Evolutionary conservation across 2,329 filamentous ascomycete species (phyloP).

Genomic region (Eurotiales sp.): DNA sequence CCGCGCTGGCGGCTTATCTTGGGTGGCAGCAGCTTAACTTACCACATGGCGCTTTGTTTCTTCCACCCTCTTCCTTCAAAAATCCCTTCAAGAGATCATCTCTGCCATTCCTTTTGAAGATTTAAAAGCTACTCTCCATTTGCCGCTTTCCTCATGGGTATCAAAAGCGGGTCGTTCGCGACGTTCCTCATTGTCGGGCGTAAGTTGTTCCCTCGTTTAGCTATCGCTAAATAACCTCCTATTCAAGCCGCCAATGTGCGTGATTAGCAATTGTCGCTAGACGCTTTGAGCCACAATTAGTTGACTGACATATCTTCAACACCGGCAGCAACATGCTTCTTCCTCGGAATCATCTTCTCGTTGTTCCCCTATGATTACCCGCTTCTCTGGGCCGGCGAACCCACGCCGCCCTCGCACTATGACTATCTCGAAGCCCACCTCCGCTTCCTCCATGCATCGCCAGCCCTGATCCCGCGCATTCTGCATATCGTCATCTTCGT

Average conservation of each 20-base stretch:
- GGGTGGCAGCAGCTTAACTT: background rate
- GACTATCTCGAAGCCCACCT: conserved; percentile 85
- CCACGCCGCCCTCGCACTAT: conserved; percentile 60
- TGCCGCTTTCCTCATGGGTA: conserved; percentile 27
- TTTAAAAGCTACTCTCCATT: background rate
- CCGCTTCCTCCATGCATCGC: conserved; percentile 83
- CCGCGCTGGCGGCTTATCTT: background rate
- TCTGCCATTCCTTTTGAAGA: background rate
- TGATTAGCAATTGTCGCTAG: too few species aligned
- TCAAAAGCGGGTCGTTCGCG: conserved; percentile 66
- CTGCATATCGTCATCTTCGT: conserved; percentile 89
- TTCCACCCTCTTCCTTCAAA: background rate
- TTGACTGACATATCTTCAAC: background rate
- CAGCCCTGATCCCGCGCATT: conserved; percentile 86
- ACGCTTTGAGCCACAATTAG: too few species aligned
- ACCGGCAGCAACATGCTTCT: conserved; percentile 78
- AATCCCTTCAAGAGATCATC: background rate
- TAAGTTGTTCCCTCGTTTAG: conserved; percentile 50
- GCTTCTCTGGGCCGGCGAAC: conserved; percentile 43
- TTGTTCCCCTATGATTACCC: conserved; percentile 78
- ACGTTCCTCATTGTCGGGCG: conserved; percentile 96
- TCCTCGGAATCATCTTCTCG: conserved; percentile 96
- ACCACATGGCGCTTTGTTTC: background rate
- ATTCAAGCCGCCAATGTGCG: too few species aligned
- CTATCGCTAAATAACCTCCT: background rate